Conservation (phyloP, 2,329 filamentous ascomycete species). For the Stachybotrys echinatus region DNA sequence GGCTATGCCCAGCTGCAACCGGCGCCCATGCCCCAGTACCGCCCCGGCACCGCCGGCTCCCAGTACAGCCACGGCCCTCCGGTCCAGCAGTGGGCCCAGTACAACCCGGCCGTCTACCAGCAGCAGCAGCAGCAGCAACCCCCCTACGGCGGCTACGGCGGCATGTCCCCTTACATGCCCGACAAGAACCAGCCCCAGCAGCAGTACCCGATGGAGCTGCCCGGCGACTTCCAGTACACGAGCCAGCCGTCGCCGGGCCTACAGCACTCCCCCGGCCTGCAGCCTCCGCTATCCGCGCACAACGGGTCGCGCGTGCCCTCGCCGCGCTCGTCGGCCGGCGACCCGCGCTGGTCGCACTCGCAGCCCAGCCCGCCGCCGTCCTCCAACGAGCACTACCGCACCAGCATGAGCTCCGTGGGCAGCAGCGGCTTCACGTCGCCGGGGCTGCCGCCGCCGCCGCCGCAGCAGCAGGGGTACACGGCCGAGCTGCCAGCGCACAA, state of each 20-base stretch:
- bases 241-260: conserved; percentile 25
- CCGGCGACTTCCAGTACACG: conserved; percentile 43
- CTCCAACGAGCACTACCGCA: conserved; percentile 13
- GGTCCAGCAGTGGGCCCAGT: conserved; percentile 11
- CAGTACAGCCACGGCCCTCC: conserved; percentile 12
- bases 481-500: conserved; percentile 40
- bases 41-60: conserved; percentile 8
- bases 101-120: conserved; percentile 11
- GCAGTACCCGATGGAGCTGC: conserved; percentile 33
- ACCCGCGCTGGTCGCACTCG: conserved; percentile 37
- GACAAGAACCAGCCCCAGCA: conserved; percentile 10
- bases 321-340: conserved; percentile 6
- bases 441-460: conserved; percentile 16
- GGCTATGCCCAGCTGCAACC: conserved; percentile 12
- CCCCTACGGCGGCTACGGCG: conserved; percentile 2
- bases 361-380: conserved; percentile 18
- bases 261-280: conserved; percentile 10
- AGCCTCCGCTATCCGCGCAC: conserved; percentile 17
- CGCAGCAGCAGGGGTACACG: conserved; percentile 33
- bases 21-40: conserved; percentile 13
- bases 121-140: conserved; percentile 15
- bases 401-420: conserved; percentile 19
- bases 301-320: conserved; percentile 5
- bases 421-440: conserved; percentile 30
- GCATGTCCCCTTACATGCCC: conserved; percentile 12